Base-by-base conservation (phyloP, 768 basidiomycete genomes). In the Trametes maxima region DNA sequence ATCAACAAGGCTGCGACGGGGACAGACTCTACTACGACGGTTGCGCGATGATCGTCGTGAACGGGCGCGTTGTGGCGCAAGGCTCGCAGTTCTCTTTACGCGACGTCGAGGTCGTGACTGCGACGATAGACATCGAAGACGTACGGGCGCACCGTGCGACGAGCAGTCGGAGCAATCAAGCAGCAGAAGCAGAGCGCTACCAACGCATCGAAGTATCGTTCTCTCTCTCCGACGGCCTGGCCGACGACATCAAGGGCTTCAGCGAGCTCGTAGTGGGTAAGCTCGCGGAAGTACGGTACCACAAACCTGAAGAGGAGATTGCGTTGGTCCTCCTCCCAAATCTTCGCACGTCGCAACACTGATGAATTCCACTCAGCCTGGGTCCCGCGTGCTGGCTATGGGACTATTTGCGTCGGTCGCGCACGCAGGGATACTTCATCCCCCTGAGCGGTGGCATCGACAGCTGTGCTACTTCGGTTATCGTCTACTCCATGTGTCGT, bases 331-430 rank as follows among this genome's bases (percentile, higher is more conserved):
- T n/a, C 17, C 16, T n/a, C n/a, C 16, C 10, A 17, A 45, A 24
- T 19, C 25, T 7, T 24, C 37, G n/a, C 1, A 33, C 7, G 36
- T 1, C 1, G 12, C 12, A 19, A 1, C 19, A 16, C 47, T 59
- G 49, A 65, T 47, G 11, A 2, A 19, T 53, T 17, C 17, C 5
- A 12, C 47, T 25, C 63, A 98, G 96, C 2, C 78, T 98, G 2
- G 97, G 97, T 5, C 97, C 97, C 7, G 97, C 96, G 16, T 98
- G 97, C 71, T 99, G 97, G 97, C 80, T 99, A n/a, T 99, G 97
- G 97, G 97, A 99, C 72, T 99, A 98, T 70, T 85, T 99, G 33
- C 84, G 97, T 39, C 86, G 97, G 45, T 98, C 96, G 5, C 81
- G 92, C 10, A 94, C 90, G 0, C 92, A 94, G 65, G 97, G 97